Evolutionary conservation across 2,329 filamentous ascomycete genomes (phyloP).

Genomic region (Penicillium sp.): DNA sequence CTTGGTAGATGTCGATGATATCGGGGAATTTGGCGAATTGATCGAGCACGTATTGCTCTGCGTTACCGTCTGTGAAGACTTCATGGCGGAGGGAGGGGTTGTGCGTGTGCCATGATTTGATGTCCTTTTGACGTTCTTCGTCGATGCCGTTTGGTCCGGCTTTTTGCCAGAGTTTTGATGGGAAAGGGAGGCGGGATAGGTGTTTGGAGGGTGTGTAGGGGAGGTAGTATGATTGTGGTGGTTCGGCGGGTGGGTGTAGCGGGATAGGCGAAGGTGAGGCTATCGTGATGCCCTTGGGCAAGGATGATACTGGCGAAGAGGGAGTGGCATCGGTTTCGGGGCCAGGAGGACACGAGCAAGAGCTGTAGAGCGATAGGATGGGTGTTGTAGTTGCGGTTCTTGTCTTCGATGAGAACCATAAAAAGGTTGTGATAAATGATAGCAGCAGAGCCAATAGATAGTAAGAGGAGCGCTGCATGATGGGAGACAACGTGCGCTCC

Average conservation of each 20-base stretch:
- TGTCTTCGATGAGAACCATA: conserved; percentile 15
- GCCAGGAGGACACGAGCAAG: conserved; percentile 1
- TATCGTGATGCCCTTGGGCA: background rate
- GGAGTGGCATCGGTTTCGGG: background rate
- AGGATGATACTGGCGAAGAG: background rate
- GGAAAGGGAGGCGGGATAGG: conserved; percentile 16
- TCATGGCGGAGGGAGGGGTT: conserved; percentile 42
- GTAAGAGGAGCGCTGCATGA: conserved; percentile 17
- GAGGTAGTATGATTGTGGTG: background rate
- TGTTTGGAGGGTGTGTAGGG: conserved; percentile 8
- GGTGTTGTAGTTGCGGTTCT: conserved; percentile 1
- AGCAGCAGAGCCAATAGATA: conserved; percentile 18
- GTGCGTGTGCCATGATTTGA: conserved; percentile 33
- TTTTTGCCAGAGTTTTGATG: conserved; percentile 28
- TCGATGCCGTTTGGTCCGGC: conserved; percentile 14
- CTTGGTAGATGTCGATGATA: conserved; percentile 43
- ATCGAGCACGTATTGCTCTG: conserved; percentile 41
- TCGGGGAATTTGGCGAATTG: conserved; percentile 45
- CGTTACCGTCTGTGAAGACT: conserved; percentile 40
- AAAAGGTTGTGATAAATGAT: conserved; percentile 10
- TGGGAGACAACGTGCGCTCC: background rate
- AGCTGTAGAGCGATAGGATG: background rate
- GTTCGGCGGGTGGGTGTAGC: background rate
- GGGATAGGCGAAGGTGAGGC: background rate
- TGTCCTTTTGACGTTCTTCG: conserved; percentile 9